A percentile compares a stretch with the other conserved stretches of the same genome.
Conservation (phyloP, 2,329 filamentous ascomycete genomes). For the Fusarium sp. region DNA sequence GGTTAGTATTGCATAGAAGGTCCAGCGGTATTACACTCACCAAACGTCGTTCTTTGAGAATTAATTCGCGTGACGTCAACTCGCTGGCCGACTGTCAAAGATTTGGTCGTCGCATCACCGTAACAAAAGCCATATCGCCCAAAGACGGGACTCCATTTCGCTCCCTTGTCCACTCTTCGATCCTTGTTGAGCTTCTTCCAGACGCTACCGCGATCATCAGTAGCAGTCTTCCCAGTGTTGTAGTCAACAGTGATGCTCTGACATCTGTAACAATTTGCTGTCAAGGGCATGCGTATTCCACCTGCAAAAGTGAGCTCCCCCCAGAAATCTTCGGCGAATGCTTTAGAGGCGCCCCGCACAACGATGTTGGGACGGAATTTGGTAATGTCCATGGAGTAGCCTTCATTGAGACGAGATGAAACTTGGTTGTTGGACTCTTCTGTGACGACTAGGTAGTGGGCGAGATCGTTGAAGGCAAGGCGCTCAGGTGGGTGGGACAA, state of each 20-base stretch:
- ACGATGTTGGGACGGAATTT: slow-evolving; percentile 42
- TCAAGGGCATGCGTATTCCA: slow-evolving; percentile 30
- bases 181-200: slow-evolving; percentile 42
- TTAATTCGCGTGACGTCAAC: slow-evolving; percentile 25
- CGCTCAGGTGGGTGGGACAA: slow-evolving; percentile 14
- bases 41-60: slow-evolving; percentile 28
- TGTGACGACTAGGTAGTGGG: slow-evolving; percentile 38
- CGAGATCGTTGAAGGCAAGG: slow-evolving; percentile 32
- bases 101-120: slow-evolving; percentile 2
- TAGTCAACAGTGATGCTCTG: slow-evolving; percentile 42
- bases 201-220: slow-evolving; percentile 28
- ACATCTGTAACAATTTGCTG: slow-evolving; percentile 37
- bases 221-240: slow-evolving; percentile 28
- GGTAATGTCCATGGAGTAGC: slow-evolving; percentile 33
- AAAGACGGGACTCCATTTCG: slow-evolving; percentile 40
- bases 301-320: slow-evolving; percentile 28
- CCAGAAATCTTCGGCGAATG: slow-evolving; percentile 38
- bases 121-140: slow-evolving; percentile 39
- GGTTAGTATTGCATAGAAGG: neutral
- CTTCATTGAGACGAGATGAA: slow-evolving; percentile 17
- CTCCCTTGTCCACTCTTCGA: slow-evolving; percentile 34
- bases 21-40: neutral
- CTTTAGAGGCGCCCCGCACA: slow-evolving; percentile 23
- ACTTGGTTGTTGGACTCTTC: slow-evolving; percentile 38
- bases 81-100: slow-evolving; percentile 15